Evolutionary conservation across 2,329 filamentous ascomycete species (phyloP).

Genomic region (Aspergillus novofumigatus): DNA sequence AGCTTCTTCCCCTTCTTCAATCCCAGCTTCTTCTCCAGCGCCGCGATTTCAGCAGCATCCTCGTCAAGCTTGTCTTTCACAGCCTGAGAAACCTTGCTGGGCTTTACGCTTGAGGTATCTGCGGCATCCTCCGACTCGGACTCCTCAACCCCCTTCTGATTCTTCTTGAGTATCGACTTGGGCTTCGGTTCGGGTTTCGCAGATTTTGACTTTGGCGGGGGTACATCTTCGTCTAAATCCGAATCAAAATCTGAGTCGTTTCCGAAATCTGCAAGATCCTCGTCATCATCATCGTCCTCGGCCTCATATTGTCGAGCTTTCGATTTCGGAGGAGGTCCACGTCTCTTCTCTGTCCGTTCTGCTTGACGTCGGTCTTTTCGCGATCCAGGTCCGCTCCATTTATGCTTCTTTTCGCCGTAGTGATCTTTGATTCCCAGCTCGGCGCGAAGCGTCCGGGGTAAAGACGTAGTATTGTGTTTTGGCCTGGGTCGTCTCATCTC

Average conservation of each 20-base stretch:
- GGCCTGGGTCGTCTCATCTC: conserved; percentile 29
- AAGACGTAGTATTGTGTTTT: conserved; percentile 39
- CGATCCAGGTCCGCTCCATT: conserved; percentile 24
- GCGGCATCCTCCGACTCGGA: conserved; percentile 25
- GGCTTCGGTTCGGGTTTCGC: conserved; percentile 19
- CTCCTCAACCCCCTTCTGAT: conserved; percentile 18
- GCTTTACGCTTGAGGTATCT: conserved; percentile 15
- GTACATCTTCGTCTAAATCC: conserved; percentile 19
- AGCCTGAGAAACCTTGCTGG: conserved; percentile 27
- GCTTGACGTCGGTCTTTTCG: conserved; percentile 66
- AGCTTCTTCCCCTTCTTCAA: conserved; percentile 72
- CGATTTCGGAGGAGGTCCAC: conserved; percentile 19
- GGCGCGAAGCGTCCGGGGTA: conserved; percentile 36
- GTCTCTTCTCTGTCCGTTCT: conserved; percentile 60
- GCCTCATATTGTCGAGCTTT: conserved; percentile 8
- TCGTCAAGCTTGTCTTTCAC: conserved; percentile 65
- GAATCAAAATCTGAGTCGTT: conserved; percentile 18
- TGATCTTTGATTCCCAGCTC: conserved; percentile 39
- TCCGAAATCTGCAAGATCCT: conserved; percentile 25
- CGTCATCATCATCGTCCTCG: conserved; percentile 20
- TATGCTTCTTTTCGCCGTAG: conserved; percentile 31
- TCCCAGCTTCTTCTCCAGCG: conserved; percentile 81
- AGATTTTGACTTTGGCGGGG: conserved; percentile 17
- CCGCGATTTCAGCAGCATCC: conserved; percentile 85
- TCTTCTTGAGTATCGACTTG: conserved; percentile 38